Conservation (phyloP, 176 grass and related monocot species). For the Triticum dicoccoides region DNA sequence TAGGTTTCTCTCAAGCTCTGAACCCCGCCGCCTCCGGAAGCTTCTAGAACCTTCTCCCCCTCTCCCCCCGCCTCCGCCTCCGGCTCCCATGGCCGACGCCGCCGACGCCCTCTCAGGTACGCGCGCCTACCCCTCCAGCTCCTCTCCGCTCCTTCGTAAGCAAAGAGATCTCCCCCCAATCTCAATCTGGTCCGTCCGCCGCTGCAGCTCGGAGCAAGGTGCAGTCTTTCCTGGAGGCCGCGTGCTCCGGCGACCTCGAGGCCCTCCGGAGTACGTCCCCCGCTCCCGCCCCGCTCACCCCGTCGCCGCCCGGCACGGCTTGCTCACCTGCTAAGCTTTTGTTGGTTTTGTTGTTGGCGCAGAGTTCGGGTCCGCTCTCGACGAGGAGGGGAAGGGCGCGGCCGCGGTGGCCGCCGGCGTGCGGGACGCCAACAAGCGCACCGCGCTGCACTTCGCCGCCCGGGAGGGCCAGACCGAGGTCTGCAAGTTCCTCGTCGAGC, state of each 20-base stretch:
- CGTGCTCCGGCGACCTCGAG: conserved; percentile 63
- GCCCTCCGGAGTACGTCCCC: conserved; percentile 53
- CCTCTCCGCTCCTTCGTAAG: no score
- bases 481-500: conserved; percentile 69
- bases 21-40: conserved; percentile 15
- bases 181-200: not conserved
- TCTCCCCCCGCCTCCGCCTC: not conserved
- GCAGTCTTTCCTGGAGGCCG: conserved; percentile 84
- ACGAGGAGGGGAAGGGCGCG: conserved; percentile 72
- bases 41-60: not conserved
- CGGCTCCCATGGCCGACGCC: conserved; percentile 27
- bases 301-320: no score
- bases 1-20: not conserved
- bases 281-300: not conserved
- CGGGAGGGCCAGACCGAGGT: conserved; percentile 64
- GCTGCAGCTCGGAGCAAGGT: conserved; percentile 71
- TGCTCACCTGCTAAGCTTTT: not conserved
- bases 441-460: conserved; percentile 85
- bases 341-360: not conserved
- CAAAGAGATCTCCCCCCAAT: not conserved
- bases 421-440: conserved; percentile 77
- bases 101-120: conserved; percentile 35
- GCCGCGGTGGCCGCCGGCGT: conserved; percentile 54
- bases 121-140: not conserved
- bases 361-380: conserved; percentile 63